Base-by-base conservation (phyloP, 257 asterid genomes). In the Apocynum venetum region DNA sequence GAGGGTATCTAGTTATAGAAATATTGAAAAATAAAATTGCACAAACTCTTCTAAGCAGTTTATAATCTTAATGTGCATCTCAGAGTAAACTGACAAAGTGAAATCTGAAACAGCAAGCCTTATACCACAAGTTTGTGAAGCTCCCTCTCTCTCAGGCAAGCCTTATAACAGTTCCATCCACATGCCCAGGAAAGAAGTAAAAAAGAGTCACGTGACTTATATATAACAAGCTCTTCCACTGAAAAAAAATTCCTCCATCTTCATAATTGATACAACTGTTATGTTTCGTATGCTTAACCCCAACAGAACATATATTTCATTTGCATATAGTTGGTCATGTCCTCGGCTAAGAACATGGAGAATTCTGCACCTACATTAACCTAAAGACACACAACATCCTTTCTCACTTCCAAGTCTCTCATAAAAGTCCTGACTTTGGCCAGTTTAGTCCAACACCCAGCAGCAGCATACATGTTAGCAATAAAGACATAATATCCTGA, bases 391-490 rank as follows among this genome's bases (percentile, higher is more conserved):
- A 97, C 98, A 20, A 91, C 95, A 73, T 84, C 89, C 81, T 94
- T 94, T 56, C 91, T 88, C 77, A 92, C 98, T 65, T 94, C 95
- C 83, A 82, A 85, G 72, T 89, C 92, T 86, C 89, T 89, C 97
- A 92, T 94, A 74, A 84, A 71, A 41, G 88, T 84, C 86, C 97
- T 88, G 19, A 92, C 96, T 76, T 82, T 70, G 1, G 91, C 91
- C 75, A 91, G 88, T 83, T 91, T 92, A 75, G 78, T 78, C 97
- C 97, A 91, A 77, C 85, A 57, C 60, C 93, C 95, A 73, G 96
- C 91, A 69, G 94, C 91, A 77, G 91, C 98, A 83, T 91, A 91
- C 96, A 92, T 91, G 83, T 94, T 92, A 38, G 93, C 93, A 43
- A 94, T 92, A 87, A 94, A 83, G 66, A 92, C 93, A 75, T 90